Evolutionary conservation across 768 basidiomycete species (phyloP), one percentile per base, ranked within the genome.

Genomic region (Sporobolomyces pararoseus): DNA sequence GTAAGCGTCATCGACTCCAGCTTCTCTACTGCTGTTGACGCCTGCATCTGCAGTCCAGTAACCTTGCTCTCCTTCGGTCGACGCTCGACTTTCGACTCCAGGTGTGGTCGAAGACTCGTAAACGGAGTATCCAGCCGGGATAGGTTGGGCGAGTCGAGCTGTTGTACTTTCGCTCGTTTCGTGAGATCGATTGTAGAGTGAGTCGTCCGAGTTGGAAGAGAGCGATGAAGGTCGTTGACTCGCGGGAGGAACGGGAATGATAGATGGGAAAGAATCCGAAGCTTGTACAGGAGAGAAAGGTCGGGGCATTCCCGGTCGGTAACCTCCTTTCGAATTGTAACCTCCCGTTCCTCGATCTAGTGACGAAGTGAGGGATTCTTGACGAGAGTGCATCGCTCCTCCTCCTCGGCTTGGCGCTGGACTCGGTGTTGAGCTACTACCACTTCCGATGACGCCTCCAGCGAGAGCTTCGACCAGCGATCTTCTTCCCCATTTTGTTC

Each of bases 31-130:
- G 31, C 69, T 65, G 69, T 64, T 70, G 37, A 34, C 4, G 1
- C 69, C 69, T n/a, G 59, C 25, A 6, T 70, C 69, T 27, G 69
- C 69, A 21, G 69, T 70, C 59, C 53, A 65, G 59, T 57, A 70
- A 14, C 64, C 69, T 31, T 66, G 49, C 21, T 53, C 68, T 21
- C 63, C 69, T 21, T 55, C 64, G 44, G 31, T 62, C 14, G 64
- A 62, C 2, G 52, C 27, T 4, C 69, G 58, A 23, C 69, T 70
- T 47, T 54, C 59, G 29, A 61, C 59, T 12, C 59, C 59, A 23
- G 59, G 59, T 16, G 59, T 61, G 25, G 44, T 46, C 17, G 68
- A 61, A 2, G 21, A 35, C 19, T 42, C 31, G 29, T n/a, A 27
- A 19, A 65, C 42, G 4, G 63, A 58, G 52, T 70, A 70, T 0